Percentiles rank a stretch among this genome's conserved stretches.
These are phyloP conservation scores for Lyophyllum semitale DNA, from an alignment of 768 basidiomycete genomes.

Conservation along the genomic window DNA sequence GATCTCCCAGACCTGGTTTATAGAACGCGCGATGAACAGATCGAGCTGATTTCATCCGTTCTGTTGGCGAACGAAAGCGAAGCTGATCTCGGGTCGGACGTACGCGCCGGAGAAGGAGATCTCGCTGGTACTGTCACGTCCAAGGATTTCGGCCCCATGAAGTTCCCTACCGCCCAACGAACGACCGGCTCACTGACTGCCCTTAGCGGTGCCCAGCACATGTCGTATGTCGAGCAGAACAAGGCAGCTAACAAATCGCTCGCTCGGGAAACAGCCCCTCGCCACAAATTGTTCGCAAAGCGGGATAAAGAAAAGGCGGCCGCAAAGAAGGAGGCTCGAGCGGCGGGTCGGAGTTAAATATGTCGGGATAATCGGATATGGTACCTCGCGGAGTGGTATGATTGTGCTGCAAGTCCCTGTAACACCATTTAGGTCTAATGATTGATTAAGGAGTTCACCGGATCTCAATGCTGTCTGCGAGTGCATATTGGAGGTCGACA, in stretches of 20 bases:
- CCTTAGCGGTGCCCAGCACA: slow-evolving; percentile 86
- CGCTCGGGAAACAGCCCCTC: slow-evolving; percentile 51
- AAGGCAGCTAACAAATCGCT: slow-evolving; percentile 87
- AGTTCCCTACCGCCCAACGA: slow-evolving; percentile 69
- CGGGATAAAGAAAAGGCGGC: slow-evolving; percentile 76
- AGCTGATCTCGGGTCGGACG: slow-evolving; percentile 84
- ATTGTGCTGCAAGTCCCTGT: slow-evolving; percentile 2
- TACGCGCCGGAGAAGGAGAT: slow-evolving; percentile 82
- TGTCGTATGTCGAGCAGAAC: slow-evolving; percentile 93
- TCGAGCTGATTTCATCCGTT: slow-evolving; percentile 93
- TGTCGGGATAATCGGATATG: slow-evolving; percentile 18
- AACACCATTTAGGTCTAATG: slow-evolving; percentile 3
- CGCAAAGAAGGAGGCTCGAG: slow-evolving; percentile 45
- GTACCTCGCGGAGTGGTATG: slow-evolving; percentile 10
- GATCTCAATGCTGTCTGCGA: background rate
- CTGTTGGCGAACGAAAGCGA: slow-evolving; percentile 89
- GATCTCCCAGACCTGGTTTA: slow-evolving; percentile 88
- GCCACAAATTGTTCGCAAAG: slow-evolving; percentile 82
- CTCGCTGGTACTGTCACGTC: slow-evolving; percentile 84
- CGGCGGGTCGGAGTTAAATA: slow-evolving; percentile 21
- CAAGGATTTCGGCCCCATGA: slow-evolving; percentile 81
- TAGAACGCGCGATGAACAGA: slow-evolving; percentile 88
- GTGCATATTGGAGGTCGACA: background rate
- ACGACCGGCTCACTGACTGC: slow-evolving; percentile 82
- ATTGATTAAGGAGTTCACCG: background rate